phyloP scores from a whole-genome alignment of 306 rosid species.

The Alnus rubra region DNA sequence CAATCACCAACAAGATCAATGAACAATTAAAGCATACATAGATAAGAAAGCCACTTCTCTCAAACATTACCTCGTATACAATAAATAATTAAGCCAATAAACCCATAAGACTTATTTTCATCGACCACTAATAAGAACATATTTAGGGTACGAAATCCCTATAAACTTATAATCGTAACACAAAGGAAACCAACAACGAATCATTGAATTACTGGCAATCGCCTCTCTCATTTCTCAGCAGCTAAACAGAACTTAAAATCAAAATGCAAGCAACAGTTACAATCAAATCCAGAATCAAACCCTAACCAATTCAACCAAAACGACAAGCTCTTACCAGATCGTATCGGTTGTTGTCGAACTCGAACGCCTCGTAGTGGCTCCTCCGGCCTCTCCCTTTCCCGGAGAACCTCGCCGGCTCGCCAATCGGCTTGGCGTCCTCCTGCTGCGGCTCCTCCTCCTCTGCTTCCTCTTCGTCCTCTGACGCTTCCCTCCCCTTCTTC shows the following conservation, averaged over 20 bases:
- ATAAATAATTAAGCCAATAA: too few relatives aligned
- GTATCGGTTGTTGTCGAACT: conserved; percentile 74
- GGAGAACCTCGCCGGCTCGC: conserved; percentile 59
- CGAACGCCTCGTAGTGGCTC: conserved; percentile 67
- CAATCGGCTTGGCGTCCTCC: conserved; percentile 81
- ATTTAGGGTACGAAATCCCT: not conserved
- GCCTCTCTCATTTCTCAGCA: not conserved
- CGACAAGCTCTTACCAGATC: conserved; percentile 48
- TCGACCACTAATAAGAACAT: not conserved
- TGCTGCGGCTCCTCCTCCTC: conserved; percentile 49
- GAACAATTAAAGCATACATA: too few relatives aligned
- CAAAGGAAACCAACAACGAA: not conserved
- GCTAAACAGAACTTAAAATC: not conserved
- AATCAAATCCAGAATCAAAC: conserved; percentile 13
- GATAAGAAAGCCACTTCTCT: too few relatives aligned
- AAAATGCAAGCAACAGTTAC: not conserved
- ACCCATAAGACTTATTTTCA: too few relatives aligned
- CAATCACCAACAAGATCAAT: too few relatives aligned
- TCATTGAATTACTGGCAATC: too few relatives aligned
- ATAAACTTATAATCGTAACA: not conserved
- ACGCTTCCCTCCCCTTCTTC: conserved; percentile 4
- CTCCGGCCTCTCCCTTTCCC: conserved; percentile 76
- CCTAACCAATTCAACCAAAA: not conserved
- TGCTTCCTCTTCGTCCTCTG: conserved; percentile 18
- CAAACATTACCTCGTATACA: too few relatives aligned